phyloP scores from a whole-genome alignment of 345 rosid species.

The Eucalyptus viminalis region DNA sequence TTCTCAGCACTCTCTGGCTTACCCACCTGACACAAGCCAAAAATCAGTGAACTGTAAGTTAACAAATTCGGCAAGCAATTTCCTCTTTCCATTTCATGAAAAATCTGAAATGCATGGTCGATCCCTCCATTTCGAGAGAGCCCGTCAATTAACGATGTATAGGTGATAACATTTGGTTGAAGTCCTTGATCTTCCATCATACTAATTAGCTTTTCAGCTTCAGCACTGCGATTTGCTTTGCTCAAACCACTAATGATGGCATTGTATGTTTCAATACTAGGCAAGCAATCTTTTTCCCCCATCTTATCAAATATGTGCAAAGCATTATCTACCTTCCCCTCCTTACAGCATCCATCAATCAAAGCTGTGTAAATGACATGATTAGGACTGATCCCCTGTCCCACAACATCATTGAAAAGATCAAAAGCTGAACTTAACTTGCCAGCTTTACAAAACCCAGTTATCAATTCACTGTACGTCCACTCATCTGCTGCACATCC shows the following conservation, averaged over 20 bases:
- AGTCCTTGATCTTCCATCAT: conserved; percentile 32
- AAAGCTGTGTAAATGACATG: conserved; percentile 41
- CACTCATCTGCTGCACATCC: conserved; percentile 35
- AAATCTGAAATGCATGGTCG: conserved; percentile 30
- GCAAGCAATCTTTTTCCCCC: conserved; percentile 26
- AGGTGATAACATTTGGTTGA: conserved; percentile 38
- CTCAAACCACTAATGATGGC: conserved; percentile 34
- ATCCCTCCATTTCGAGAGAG: conserved; percentile 26
- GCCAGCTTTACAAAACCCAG: conserved; percentile 42
- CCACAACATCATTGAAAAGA: conserved; percentile 29
- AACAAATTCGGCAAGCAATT: conserved; percentile 31
- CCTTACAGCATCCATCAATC: conserved; percentile 54
- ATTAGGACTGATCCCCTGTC: conserved; percentile 29
- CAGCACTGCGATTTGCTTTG: conserved; percentile 17
- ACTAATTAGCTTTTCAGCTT: conserved; percentile 20
- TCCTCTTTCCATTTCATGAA: conserved; percentile 31
- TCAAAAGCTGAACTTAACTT: conserved; percentile 26
- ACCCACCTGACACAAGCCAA: conserved; percentile 49
- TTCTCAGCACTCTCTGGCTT: conserved; percentile 36
- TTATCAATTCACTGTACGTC: conserved; percentile 52
- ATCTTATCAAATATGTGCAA: conserved; percentile 33
- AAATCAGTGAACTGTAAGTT: conserved; percentile 49
- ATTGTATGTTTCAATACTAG: conserved; percentile 37
- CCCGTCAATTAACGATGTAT: conserved; percentile 48
- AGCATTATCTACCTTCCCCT: conserved; percentile 38